These are phyloP conservation scores for Corymbia maculata DNA, from an alignment of 345 rosid genomes.

Conservation along the genomic window DNA sequence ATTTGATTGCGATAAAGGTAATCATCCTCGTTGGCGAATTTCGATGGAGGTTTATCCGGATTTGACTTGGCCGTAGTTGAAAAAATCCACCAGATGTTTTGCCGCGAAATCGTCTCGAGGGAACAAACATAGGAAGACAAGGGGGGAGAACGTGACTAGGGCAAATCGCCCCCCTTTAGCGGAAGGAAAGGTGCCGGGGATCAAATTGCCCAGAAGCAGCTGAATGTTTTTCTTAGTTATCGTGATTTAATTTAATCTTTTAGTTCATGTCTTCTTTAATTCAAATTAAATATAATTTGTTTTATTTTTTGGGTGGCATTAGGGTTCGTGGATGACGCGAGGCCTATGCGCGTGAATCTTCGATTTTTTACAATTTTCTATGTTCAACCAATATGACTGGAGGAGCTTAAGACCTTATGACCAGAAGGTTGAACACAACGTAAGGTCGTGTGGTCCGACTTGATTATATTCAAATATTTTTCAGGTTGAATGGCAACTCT, in stretches of 20 bases:
- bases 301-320: neutral
- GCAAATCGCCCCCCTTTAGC: neutral
- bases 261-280: neutral
- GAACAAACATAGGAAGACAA: neutral
- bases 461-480: neutral
- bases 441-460: neutral
- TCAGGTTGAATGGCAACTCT: neutral
- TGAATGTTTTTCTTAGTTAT: neutral
- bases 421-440: neutral
- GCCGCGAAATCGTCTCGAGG: neutral
- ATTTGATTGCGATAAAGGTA: neutral
- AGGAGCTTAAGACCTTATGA: neutral
- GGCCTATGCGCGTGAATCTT: neutral
- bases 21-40: neutral
- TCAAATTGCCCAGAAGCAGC: neutral
- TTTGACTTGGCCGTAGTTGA: neutral
- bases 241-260: neutral
- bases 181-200: neutral
- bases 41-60: neutral
- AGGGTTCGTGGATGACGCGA: neutral
- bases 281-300: neutral
- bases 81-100: neutral
- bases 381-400: neutral
- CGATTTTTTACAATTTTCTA: neutral
- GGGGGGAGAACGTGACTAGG: neutral